Evolutionary conservation across 495 filamentous ascomycete genomes (phyloP).

Genomic region (Daldinia bambusicola): DNA sequence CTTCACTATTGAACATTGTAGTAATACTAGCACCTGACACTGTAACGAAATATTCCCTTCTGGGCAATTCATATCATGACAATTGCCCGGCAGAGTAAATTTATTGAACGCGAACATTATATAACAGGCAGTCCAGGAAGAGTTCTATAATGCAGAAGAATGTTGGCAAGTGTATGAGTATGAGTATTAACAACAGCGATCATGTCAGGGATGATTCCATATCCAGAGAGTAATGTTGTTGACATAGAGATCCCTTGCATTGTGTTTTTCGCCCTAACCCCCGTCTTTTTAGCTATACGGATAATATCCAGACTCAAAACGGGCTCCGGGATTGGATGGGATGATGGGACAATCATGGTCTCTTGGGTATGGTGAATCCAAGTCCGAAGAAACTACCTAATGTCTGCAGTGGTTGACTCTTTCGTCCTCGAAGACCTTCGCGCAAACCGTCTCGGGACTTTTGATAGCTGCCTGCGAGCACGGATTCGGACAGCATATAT

Average conservation of each 20-base stretch:
- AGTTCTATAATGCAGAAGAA: not conserved
- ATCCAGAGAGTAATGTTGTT: conserved; percentile 43
- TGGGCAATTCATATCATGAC: conserved; percentile 20
- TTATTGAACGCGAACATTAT: not conserved
- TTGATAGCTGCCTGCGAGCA: conserved; percentile 50
- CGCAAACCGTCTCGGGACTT: conserved; percentile 44
- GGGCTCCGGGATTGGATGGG: conserved; percentile 49
- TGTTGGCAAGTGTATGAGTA: not conserved
- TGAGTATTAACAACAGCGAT: not conserved
- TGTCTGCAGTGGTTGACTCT: conserved; percentile 16
- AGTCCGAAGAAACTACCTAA: too few species aligned
- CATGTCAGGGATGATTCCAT: conserved; percentile 29
- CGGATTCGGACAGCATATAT: conserved; percentile 52
- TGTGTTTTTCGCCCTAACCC: conserved; percentile 49
- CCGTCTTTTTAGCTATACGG: conserved; percentile 47
- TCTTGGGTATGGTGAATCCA: conserved; percentile 44
- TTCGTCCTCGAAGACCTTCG: conserved; percentile 38
- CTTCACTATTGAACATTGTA: conserved; percentile 21
- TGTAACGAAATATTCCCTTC: conserved; percentile 17
- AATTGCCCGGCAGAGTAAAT: conserved; percentile 5
- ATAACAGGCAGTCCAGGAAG: not conserved
- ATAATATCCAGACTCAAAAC: conserved; percentile 47
- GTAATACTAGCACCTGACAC: conserved; percentile 22
- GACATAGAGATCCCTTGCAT: conserved; percentile 50
- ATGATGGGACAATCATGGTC: conserved; percentile 50